Evolutionary conservation across 306 rosid genomes (phyloP), one percentile per base, ranked within the genome.

Genomic region (Cicer cuneatum): DNA sequence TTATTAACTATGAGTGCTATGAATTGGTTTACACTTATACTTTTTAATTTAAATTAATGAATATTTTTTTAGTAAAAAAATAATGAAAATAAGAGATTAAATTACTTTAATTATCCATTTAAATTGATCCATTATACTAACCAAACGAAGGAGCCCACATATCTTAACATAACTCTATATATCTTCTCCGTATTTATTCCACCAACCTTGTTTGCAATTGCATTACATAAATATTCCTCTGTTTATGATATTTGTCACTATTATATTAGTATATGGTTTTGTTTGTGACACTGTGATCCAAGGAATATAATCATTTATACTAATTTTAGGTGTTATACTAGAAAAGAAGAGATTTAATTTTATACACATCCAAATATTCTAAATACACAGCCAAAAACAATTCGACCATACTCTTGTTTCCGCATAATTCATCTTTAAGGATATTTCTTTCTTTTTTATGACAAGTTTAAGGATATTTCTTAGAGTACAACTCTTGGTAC

Each of bases 391-490:
- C 45, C 60, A 45, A 60, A n/a, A 7, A 8, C 39, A 39, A 73
- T 82, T 84, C 85, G 56, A 63, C 54, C 41, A 84, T 77, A 52
- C 79, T 81, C 83, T 57, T 35, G 62, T 60, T 46, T 65, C 29
- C 19, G 66, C 73, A 70, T 39, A 66, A 53, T 73, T 64, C 57
- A 60, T 49, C 84, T 69, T 72, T 75, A 41, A 66, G 89, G 81
- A 85, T 87, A 85, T 81, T 63, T 79, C 79, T 68, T 41, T 58
- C 65, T 58, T 58, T 58, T 58, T 58, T 16, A 29, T 58, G 42
- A 58, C 41, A 33, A 58, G 16, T 72, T 75, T 70, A 37, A 66
- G 89, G 81, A 85, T 87, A 87, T 81, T 67, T 74, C 81, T 68
- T 37, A 42, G 43, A 80, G 89, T 83, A 84, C 84, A 82, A 76